Evolutionary conservation across 2,329 filamentous ascomycete genomes (phyloP), one percentile per base, ranked within the genome.

Genomic region (Venturia pyrina): DNA sequence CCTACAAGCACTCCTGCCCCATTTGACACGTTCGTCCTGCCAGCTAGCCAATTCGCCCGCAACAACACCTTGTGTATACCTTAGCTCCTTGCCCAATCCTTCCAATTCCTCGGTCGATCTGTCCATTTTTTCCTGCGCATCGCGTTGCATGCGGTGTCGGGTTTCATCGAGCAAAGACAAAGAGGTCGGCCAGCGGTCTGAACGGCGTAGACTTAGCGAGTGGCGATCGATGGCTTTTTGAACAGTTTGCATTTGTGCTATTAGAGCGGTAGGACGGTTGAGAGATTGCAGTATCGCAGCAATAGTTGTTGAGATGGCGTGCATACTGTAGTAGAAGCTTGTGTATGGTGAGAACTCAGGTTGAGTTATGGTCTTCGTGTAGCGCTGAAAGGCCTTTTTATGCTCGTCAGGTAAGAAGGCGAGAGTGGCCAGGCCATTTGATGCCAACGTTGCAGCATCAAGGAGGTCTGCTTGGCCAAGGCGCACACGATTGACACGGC

Each of bases 11-110:
- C 84, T 84, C 68, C 87, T 81, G 1, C 90, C 92, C 78, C 90
- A 86, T 71, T 85, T 86, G 70, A 91, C 90, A 72, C 96, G 87
- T 79, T 92, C 85, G 50, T 96, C 91, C 72, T 96, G 93, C 91
- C 95, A 99, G 19, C 90, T 92, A 0, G 95, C 95, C 66, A 99
- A 77, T 78, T 99, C 95, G 1, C 87, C 84, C 7, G 96, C 93
- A 32, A 98, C 93, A 17, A 93, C 91, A 75, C 96, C 91, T 78
- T 97, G 93, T 61, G 93, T 96, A 75, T 95, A 96, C 62, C 91
- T 81, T 65, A 99, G 79, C 76, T 99, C 95, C 63, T 86, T 86
- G 0, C 89, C 88, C n/a, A 96, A 77, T 56, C 86, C 84, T 24
- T 88, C 85, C 13, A 90, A 84, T 73, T 97, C 91, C 21, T 82